phyloP scores from a whole-genome alignment of 1,284 basidiomycete genomes.

The Trichosporon asahii region DNA sequence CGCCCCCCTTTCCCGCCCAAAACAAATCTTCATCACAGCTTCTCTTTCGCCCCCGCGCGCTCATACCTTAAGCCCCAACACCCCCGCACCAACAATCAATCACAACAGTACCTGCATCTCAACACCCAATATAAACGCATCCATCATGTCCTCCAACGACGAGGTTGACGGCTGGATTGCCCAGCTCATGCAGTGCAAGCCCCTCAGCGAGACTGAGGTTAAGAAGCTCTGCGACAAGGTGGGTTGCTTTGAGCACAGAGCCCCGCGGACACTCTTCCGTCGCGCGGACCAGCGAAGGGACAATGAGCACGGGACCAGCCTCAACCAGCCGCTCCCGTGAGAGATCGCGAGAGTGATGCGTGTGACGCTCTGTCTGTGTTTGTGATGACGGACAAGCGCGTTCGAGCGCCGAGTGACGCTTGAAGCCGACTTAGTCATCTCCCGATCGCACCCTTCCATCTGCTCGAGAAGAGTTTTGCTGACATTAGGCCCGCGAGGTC shows the following conservation, averaged over 20 bases:
- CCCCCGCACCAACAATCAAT: not conserved
- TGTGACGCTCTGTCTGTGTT: not conserved
- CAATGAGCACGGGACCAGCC: not conserved
- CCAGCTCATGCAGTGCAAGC: slow-evolving; percentile 96
- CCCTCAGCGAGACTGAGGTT: slow-evolving; percentile 90
- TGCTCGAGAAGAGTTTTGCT: not conserved
- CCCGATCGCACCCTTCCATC: not conserved
- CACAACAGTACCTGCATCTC: not conserved
- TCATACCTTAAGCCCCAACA: not conserved
- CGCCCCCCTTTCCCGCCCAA: not conserved
- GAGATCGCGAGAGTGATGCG: no score
- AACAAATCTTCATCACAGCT: not conserved
- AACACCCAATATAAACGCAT: not conserved
- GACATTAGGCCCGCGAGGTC: slow-evolving; percentile 82
- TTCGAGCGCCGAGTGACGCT: not conserved
- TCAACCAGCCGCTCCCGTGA: not conserved
- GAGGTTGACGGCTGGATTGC: slow-evolving; percentile 83
- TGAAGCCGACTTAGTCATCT: not conserved
- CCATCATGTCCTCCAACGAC: slow-evolving; percentile 42
- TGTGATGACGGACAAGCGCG: not conserved
- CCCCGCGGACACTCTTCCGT: not conserved
- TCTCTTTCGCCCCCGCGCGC: not conserved
- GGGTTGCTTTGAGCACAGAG: slow-evolving; percentile 40
- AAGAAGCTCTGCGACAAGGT: slow-evolving; percentile 99
- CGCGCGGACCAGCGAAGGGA: not conserved